Percentiles rank a stretch among this genome's conserved stretches.
phyloP scores from a whole-genome alignment of 495 filamentous ascomycete genomes.

The Penicillium angulare region DNA sequence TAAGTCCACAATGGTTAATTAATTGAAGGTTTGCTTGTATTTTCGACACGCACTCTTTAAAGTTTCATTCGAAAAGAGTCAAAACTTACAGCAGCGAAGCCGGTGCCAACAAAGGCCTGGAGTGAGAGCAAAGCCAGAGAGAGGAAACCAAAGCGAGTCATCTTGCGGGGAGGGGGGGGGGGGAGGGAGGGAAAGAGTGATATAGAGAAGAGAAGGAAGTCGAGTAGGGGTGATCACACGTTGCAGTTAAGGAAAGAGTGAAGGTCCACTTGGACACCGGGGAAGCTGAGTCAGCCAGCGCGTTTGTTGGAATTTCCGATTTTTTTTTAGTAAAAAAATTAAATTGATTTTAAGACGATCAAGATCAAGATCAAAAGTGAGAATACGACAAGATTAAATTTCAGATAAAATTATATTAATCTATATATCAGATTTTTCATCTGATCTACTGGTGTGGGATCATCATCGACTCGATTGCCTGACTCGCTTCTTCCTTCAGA shows the following conservation, averaged over 20 bases:
- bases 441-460: no score
- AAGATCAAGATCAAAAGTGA: constrained; percentile 1
- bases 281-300: constrained; percentile 21
- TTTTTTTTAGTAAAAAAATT: constrained; percentile 13
- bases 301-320: constrained; percentile 12
- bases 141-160: constrained; percentile 72
- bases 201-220: constrained; percentile 9
- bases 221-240: constrained; percentile 25
- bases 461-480: no score
- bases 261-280: constrained; percentile 18
- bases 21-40: constrained; percentile 22
- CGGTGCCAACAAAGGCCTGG: constrained; percentile 61
- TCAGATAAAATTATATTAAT: not conserved
- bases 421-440: not conserved
- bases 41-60: no score
- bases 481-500: not conserved
- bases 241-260: constrained; percentile 20
- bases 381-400: not conserved
- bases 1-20: constrained; percentile 14
- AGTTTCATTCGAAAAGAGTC: constrained; percentile 10
- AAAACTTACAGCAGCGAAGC: constrained; percentile 59
- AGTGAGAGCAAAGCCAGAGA: constrained; percentile 69
- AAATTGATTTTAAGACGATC: constrained; percentile 2
- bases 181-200: constrained; percentile 20
- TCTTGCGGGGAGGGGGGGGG: constrained; percentile 38